A percentile compares a stretch with the other conserved stretches of the same genome.
Conservation (phyloP, 2,329 filamentous ascomycete genomes). For the Aspergillus glaucus region DNA sequence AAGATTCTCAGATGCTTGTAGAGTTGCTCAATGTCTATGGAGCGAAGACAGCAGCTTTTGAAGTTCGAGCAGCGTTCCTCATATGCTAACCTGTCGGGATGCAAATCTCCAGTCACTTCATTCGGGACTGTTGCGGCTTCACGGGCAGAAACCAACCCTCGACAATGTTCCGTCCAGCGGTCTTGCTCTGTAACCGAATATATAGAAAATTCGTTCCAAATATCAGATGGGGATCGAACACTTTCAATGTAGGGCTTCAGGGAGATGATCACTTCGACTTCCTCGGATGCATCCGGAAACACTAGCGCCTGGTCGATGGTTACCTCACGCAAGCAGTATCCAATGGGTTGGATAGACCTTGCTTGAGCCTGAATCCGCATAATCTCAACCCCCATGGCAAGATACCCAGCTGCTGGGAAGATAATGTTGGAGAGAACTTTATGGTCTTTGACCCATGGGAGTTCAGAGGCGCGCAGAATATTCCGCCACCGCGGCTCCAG, state of each 20-base stretch:
- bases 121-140: conserved; percentile 2
- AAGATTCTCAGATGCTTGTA: background rate
- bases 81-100: background rate
- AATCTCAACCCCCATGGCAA: background rate
- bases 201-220: conserved; percentile 10
- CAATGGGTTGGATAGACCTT: background rate
- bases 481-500: conserved; percentile 15
- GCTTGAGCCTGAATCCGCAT: too few relatives aligned
- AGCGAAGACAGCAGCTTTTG: background rate
- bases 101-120: background rate
- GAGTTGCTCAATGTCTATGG: background rate
- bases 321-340: conserved; percentile 10
- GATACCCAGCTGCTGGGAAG: conserved; percentile 5
- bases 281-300: conserved; percentile 3
- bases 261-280: conserved; percentile 3
- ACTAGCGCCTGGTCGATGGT: conserved; percentile 7
- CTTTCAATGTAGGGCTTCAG: background rate
- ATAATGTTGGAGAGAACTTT: conserved; percentile 11
- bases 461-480: conserved; percentile 12
- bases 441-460: conserved; percentile 22
- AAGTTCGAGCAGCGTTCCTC: background rate
- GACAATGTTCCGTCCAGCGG: conserved; percentile 13
- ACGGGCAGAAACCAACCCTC: conserved; percentile 8
- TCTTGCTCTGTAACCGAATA: conserved; percentile 6
- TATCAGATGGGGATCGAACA: background rate